phyloP scores from a whole-genome alignment of 805 yeast species.

The Suhomyces vadensis region DNA sequence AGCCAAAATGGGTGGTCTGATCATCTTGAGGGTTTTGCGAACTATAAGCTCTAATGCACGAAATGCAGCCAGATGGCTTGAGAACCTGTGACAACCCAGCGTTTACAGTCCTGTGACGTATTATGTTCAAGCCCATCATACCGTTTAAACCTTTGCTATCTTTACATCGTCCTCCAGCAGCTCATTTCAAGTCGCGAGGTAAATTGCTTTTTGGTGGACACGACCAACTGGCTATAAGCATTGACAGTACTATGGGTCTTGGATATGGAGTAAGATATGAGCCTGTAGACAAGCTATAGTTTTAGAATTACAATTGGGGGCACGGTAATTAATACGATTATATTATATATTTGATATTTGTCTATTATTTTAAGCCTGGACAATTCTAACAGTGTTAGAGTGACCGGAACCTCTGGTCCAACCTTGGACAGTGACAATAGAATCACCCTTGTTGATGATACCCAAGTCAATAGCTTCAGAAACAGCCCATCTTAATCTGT shows the following conservation, averaged over 20 bases:
- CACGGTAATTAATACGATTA: neutral
- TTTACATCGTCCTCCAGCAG: neutral
- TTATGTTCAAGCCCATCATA: neutral
- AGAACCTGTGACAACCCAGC: neutral
- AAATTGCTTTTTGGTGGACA: no score
- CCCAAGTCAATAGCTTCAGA: conserved; percentile 85
- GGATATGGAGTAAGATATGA: no score
- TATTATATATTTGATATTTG: neutral
- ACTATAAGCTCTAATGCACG: neutral
- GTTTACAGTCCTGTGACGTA: neutral
- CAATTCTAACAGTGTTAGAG: conserved; percentile 96
- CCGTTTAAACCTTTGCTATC: neutral
- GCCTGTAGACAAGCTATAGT: no score
- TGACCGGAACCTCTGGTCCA: conserved; percentile 99
- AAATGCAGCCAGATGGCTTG: neutral
- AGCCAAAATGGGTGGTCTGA: conserved; percentile 90
- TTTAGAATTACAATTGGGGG: no score
- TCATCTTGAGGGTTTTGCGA: conserved; percentile 12
- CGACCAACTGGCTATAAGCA: no score
- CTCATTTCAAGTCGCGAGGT: neutral
- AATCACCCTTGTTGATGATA: conserved; percentile 82
- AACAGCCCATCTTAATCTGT: conserved; percentile 91
- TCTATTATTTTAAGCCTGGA: conserved; percentile 55
- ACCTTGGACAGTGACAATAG: conserved; percentile 94
- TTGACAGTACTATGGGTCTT: no score